Base-by-base conservation (phyloP, 140 eudicot genomes). In the Bidens hawaiensis region DNA sequence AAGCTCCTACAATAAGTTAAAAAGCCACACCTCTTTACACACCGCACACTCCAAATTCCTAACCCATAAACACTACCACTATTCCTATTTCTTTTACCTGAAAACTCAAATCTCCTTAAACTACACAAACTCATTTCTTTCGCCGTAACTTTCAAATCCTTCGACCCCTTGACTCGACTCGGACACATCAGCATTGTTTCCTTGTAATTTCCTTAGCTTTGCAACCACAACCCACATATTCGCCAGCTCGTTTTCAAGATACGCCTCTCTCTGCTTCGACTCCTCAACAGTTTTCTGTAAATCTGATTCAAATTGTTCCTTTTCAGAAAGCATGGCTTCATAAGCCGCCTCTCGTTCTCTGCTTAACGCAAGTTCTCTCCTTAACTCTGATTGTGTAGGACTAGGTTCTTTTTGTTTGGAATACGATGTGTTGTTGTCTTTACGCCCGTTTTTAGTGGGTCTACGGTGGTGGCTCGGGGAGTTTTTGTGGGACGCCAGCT, bases 161-260 rank as follows among this genome's bases (percentile, higher is more conserved):
- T 75, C 88, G 11, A 27, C 76, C 46, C 60, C 62, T 23, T 52
- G 71, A 40, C 73, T 72, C 15, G 79, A 71, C 58, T 79, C 88
- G 6, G 85, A 71, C 25, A 25, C 68, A 12, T 86, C 77, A 2
- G 72, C 16, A 46, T 87, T 88, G 3, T 69, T 50, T 28, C 65
- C 69, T 48, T 77, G 96, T 14, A 94, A 79, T 70, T 82, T 88
- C 67, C 78, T 93, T 26, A 88, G 77, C 81, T 85, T 93, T 10
- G 96, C 95, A 54, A 93, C 90, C 23, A 88, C 94, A 50, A 93
- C 81, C 99, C 99, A 93, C 99, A 93, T 93, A 62, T 85, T 93
- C 22, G 99, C 96, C 1, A 93, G 95, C 67, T 93, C 99, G 19
- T 93, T 93, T 62, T 93, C 99, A 2, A 93, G 83, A 81, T 93